phyloP scores from a whole-genome alignment of 257 asterid genomes.

The Fraxinus cuspidata region DNA sequence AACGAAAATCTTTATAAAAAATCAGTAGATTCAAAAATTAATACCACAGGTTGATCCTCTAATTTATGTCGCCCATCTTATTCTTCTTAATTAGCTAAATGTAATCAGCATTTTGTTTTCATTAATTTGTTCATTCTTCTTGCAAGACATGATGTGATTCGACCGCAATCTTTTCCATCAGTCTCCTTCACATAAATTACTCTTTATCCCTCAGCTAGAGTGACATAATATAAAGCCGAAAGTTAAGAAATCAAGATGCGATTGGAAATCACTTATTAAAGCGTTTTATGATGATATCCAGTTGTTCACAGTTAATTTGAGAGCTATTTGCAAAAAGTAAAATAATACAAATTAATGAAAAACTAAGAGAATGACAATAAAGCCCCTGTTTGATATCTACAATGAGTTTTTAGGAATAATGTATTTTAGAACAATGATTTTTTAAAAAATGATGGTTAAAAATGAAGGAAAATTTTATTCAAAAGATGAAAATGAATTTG shows the following conservation, averaged over 20 bases:
- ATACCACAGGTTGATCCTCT: neutral
- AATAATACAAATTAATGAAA: too few species aligned
- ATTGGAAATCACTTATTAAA: neutral
- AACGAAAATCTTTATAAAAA: neutral
- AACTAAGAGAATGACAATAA: too few species aligned
- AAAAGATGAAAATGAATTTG: too few species aligned
- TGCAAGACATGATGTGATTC: neutral
- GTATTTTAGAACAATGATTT: too few species aligned
- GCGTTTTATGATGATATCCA: neutral
- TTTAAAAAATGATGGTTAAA: too few species aligned
- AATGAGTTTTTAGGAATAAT: too few species aligned
- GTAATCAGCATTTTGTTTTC: neutral
- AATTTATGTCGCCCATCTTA: too few species aligned
- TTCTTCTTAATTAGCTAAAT: too few species aligned
- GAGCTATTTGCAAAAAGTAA: too few species aligned
- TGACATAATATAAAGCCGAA: neutral
- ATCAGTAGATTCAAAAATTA: neutral
- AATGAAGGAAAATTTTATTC: too few species aligned
- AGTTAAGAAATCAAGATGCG: neutral
- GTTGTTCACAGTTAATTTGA: too few species aligned
- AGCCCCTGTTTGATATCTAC: too few species aligned
- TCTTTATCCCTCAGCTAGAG: neutral
- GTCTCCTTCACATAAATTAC: neutral
- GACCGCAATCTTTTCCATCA: neutral
- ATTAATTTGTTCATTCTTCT: neutral